Base-by-base conservation (phyloP, 2,329 filamentous ascomycete genomes). In the Fusarium scirpi region DNA sequence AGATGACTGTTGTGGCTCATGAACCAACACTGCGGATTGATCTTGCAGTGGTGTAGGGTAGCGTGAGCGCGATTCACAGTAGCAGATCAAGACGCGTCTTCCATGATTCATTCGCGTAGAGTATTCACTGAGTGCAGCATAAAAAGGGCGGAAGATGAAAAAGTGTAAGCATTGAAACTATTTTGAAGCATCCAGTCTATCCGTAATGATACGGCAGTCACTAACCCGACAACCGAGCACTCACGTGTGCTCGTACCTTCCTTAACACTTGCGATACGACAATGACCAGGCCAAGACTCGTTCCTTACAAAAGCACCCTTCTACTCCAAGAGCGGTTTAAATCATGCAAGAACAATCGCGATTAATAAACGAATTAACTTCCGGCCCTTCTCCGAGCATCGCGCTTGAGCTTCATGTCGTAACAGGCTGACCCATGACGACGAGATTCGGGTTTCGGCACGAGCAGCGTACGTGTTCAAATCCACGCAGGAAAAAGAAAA, bases 391-490 rank as follows among this genome's bases (percentile, higher is more conserved):
- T 18, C 59, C 60, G 40, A 34, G 10, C 27, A 29, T 40, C 55
- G 58, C 58, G 45, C 60, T 60, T 38, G 40, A 49, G n/a, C 38
- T 45, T 51, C 62, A 29, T 40, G 41, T 41, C 62, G 46, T 60
- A 65, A 27, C 46, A 48, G 15, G 32, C 38, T 51, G 15, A 38
- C 53, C 27, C 46, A 65, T 65, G 61, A 65, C 62, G 61, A 65
- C 41, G 54, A 65, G 61, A 65, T 53, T 18, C 55, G 63, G 63
- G 13, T 9, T 30, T 49, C 62, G 62, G 63, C 55, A 66, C 55
- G 32, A 30, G 41, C 16, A 32, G 22, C 43, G 43, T 52, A 48
- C 20, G 49, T 20, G 30, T 61, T 30, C 3, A 15, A 6, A 16
- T 40, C 16, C 7, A 4, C 0, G 40, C 27, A 32, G n/a, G 34